Base-by-base conservation (phyloP, 1,139 yeast species). In the Candida sanyaensis region DNA sequence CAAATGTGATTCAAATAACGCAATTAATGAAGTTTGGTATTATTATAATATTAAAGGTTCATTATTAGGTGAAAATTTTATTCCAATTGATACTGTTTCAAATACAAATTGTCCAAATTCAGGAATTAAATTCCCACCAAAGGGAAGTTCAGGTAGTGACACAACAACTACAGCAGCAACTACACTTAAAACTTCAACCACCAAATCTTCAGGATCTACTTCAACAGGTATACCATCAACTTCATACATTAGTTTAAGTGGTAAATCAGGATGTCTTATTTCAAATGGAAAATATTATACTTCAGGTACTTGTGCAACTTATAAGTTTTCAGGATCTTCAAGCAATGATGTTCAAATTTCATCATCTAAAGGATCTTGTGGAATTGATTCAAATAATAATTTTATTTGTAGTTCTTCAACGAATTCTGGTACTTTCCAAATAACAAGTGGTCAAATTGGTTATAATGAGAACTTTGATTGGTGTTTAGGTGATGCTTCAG, bases 11-110 rank as follows among this genome's bases (percentile, higher is more conserved):
- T 69, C 73, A 42, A 74, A 69, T 58, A 72, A 81, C 48, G 92
- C 89, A 0, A 68, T 92, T 42, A 87, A 84, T 58, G 96, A 92
- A 65, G 78, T 92, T 28, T 91, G 97, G 96, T 92, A 92, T 67
- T 91, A 80, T 68, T 92, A 88, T 68, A 78, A 85, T 53, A 71
- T 91, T 47, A 71, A 78, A 55, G 98, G 98, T 0, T 82, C 96
- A 0, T 74, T 91, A 9, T 71, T 80, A 33, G 69, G 73, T 27
- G 90, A 90, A 46, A 65, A 80, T 21, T 92, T 87, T 61, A 62
- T 74, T 12, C 86, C 86, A 24, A 81, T 87, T 39, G 86, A 86
- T 44, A 66, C 88, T 1, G 66, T 86, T 39, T 61, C 66, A 48
- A 59, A 59, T 8, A 39, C 53, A 10, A 75, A 79, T 47, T 92